These are phyloP conservation scores for Phytopythium oedochilum DNA, from an alignment of 352 stramenopile species.

Conservation along the genomic window DNA sequence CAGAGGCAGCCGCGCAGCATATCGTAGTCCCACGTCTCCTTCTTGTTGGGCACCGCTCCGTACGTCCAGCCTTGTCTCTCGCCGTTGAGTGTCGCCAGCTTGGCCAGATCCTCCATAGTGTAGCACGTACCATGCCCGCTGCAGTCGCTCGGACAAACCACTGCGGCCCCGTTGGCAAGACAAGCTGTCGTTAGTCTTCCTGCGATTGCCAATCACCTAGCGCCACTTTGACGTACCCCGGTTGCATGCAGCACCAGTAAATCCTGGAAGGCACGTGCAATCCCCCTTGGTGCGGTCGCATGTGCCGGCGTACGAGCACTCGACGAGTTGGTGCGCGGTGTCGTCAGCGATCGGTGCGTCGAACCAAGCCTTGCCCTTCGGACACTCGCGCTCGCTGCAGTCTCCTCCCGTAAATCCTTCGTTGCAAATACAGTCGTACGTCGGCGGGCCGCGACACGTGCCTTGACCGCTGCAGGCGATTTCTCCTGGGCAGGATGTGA, in stretches of 20 bases:
- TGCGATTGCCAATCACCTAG: no score
- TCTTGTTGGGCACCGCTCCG: constrained; percentile 71
- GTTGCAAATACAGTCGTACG: constrained; percentile 78
- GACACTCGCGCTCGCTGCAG: constrained; percentile 64
- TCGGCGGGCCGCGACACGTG: constrained; percentile 64
- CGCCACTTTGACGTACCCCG: no score
- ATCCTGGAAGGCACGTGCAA: constrained; percentile 54
- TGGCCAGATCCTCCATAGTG: constrained; percentile 75
- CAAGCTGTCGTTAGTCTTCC: background rate
- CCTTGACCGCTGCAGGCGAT: constrained; percentile 73
- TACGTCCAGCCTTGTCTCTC: constrained; percentile 55
- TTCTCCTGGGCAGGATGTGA: constrained; percentile 64
- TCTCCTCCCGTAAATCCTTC: constrained; percentile 70
- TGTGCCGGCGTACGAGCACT: constrained; percentile 69
- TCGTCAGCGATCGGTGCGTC: constrained; percentile 41
- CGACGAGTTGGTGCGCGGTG: constrained; percentile 46
- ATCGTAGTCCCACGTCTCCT: constrained; percentile 89
- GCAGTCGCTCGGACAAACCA: constrained; percentile 65
- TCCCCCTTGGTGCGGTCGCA: constrained; percentile 71
- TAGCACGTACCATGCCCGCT: constrained; percentile 81
- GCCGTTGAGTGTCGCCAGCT: constrained; percentile 39
- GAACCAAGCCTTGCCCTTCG: constrained; percentile 69
- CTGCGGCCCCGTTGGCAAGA: constrained; percentile 5
- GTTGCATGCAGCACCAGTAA: constrained; percentile 71
- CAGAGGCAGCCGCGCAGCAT: constrained; percentile 84